Conservation (phyloP, 164 flowering plant genomes). For the Protea cynaroides region DNA sequence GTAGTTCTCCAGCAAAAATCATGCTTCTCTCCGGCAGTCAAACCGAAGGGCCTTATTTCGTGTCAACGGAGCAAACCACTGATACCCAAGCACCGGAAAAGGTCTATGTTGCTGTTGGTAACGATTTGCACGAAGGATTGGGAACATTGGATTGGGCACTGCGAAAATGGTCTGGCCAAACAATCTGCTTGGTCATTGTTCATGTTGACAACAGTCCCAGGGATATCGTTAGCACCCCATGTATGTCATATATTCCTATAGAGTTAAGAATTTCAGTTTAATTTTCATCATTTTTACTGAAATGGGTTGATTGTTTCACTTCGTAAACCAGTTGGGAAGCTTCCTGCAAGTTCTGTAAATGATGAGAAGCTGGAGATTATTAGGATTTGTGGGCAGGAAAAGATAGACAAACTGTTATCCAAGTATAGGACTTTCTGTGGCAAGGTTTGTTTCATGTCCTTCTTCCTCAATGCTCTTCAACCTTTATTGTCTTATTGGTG, state of each 20-base stretch:
- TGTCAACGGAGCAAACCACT: slow-evolving; percentile 8
- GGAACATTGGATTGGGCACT: slow-evolving; percentile 53
- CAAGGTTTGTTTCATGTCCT: slow-evolving; percentile 31
- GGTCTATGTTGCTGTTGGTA: slow-evolving; percentile 53
- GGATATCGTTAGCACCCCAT: slow-evolving; percentile 40
- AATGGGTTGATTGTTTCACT: neutral
- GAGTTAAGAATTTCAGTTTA: neutral
- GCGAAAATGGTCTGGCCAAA: slow-evolving; percentile 33
- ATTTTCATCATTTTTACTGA: neutral
- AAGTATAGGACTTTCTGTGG: slow-evolving; percentile 47
- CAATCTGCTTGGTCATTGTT: slow-evolving; percentile 44
- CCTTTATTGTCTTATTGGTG: too few species aligned
- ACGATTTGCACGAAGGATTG: slow-evolving; percentile 46
- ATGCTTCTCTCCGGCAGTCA: neutral
- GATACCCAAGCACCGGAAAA: slow-evolving; percentile 30
- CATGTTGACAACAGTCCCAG: slow-evolving; percentile 20
- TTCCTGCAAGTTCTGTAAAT: slow-evolving; percentile 51
- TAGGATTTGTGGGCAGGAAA: slow-evolving; percentile 41
- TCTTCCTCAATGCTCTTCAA: neutral
- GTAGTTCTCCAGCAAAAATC: neutral
- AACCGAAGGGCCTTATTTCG: neutral
- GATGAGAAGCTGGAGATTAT: slow-evolving; percentile 41
- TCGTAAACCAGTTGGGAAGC: slow-evolving; percentile 50
- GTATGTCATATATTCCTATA: slow-evolving; percentile 19
- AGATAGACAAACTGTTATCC: slow-evolving; percentile 35